Evolutionary conservation across 352 stramenopile species (phyloP).

Genomic region (Globisporangium canariense): DNA sequence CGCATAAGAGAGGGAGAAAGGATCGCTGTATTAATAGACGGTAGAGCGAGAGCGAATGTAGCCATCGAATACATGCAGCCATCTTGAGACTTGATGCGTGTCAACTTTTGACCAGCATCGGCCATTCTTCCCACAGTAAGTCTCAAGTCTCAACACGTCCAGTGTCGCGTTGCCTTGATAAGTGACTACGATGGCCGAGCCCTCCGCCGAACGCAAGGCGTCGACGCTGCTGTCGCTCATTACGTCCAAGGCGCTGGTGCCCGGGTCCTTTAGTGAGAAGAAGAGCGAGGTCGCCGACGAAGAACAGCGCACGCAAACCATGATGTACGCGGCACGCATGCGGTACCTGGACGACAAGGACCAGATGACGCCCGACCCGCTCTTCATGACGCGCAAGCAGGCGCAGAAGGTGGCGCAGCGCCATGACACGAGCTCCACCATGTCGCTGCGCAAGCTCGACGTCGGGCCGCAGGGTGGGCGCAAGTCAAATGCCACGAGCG

Average conservation of each 20-base stretch:
- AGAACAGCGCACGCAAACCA: conserved; percentile 52
- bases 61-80: neutral
- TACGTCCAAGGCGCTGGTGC: conserved; percentile 23
- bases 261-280: conserved; percentile 17
- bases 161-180: neutral
- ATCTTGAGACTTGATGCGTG: no score
- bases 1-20: neutral
- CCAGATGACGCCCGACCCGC: conserved; percentile 41
- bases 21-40: conserved; percentile 2
- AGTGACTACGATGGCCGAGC: neutral
- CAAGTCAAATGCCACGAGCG: conserved; percentile 21
- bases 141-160: neutral
- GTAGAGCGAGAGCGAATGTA: neutral
- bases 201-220: conserved; percentile 8
- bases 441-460: conserved; percentile 50
- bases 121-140: neutral
- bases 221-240: conserved; percentile 31
- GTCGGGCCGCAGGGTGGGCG: conserved; percentile 9
- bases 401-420: conserved; percentile 59
- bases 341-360: conserved; percentile 61
- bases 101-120: neutral
- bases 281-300: conserved; percentile 24
- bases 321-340: conserved; percentile 82
- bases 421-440: conserved; percentile 31
- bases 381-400: conserved; percentile 80